These are phyloP conservation scores for Glarea lozoyensis DNA, from an alignment of 495 filamentous ascomycete genomes.

Conservation along the genomic window DNA sequence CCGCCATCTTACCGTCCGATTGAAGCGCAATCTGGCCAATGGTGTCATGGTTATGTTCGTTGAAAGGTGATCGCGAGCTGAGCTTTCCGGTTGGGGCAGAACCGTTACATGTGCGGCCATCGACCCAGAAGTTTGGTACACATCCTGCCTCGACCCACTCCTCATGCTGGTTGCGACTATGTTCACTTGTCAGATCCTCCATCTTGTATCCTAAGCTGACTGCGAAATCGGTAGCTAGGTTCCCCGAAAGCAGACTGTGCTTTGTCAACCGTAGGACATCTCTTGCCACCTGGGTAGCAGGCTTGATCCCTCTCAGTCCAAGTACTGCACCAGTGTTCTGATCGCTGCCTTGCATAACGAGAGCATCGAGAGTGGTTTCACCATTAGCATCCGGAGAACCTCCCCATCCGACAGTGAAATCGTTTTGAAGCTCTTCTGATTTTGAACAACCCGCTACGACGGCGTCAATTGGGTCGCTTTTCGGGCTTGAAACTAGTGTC, in stretches of 20 bases:
- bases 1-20: conserved; percentile 30
- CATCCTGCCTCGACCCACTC: conserved; percentile 29
- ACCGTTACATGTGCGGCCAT: conserved; percentile 12
- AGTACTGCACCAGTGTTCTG: conserved; percentile 38
- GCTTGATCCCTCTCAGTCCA: conserved; percentile 31
- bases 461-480: conserved; percentile 31
- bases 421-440: conserved; percentile 36
- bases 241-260: conserved; percentile 36
- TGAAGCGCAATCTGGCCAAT: conserved; percentile 38
- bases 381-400: conserved; percentile 40
- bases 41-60: conserved; percentile 29
- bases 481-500: conserved; percentile 18
- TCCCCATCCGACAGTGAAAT: conserved; percentile 37
- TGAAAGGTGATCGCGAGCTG: background rate
- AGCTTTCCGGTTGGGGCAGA: background rate
- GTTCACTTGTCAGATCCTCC: conserved; percentile 28
- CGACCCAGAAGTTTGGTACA: conserved; percentile 32
- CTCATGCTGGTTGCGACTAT: conserved; percentile 25
- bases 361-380: conserved; percentile 35
- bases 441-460: conserved; percentile 33
- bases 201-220: conserved; percentile 32
- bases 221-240: conserved; percentile 37
- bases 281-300: conserved; percentile 35
- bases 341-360: conserved; percentile 29
- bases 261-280: conserved; percentile 34